Evolutionary conservation across 345 rosid species (phyloP).

Genomic region (Salix dunnii): DNA sequence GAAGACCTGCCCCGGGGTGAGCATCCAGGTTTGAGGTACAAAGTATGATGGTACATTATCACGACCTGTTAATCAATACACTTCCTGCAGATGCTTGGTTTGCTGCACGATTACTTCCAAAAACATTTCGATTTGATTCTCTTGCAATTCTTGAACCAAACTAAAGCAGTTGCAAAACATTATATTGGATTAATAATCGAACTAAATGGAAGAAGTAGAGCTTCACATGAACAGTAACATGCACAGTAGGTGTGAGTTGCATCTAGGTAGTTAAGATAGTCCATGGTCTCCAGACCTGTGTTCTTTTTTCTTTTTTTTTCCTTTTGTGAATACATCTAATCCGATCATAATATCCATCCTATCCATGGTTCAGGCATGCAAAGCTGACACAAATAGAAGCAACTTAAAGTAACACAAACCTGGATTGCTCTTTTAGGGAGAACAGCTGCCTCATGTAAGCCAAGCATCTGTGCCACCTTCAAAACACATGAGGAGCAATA

Average conservation of each 20-base stretch:
- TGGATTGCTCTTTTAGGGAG: slow-evolving; percentile 93
- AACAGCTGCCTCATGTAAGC: slow-evolving; percentile 65
- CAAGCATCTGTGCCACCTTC: slow-evolving; percentile 81
- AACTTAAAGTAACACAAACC: slow-evolving; percentile 37
- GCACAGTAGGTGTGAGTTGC: neutral
- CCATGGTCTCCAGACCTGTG: neutral
- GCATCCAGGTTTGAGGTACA: neutral
- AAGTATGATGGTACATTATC: neutral
- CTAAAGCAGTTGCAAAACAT: slow-evolving; percentile 25
- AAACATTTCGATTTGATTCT: slow-evolving; percentile 82
- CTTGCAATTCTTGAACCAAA: slow-evolving; percentile 94
- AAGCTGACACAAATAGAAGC: neutral
- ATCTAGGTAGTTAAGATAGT: neutral
- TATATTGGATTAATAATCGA: neutral
- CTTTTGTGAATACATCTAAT: neutral
- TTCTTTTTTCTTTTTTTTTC: neutral
- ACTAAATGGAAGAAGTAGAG: neutral
- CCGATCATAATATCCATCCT: neutral
- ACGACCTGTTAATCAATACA: slow-evolving; percentile 21
- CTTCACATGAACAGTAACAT: neutral
- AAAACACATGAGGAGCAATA: slow-evolving; percentile 10
- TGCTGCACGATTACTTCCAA: slow-evolving; percentile 93
- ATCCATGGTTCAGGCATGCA: neutral
- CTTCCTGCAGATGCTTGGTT: slow-evolving; percentile 95
- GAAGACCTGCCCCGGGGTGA: neutral